Evolutionary conservation across 768 basidiomycete species (phyloP).

Genomic region (Udeniomyces megalosporus): DNA sequence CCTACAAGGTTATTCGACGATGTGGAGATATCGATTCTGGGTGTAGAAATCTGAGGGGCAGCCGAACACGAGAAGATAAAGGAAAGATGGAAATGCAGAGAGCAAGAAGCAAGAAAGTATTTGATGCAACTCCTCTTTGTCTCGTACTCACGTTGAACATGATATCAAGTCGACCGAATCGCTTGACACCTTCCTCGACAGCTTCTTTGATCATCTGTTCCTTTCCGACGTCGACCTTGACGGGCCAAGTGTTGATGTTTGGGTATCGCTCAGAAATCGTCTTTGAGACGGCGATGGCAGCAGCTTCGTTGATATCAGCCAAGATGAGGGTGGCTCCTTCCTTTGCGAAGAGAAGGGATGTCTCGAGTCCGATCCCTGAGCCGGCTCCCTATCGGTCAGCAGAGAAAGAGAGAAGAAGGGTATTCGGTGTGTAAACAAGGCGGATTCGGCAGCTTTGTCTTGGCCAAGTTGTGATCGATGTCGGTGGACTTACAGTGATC

Average conservation of each 20-base stretch:
- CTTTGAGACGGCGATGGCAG: constrained; percentile 50
- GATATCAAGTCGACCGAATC: constrained; percentile 86
- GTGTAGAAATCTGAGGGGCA: not conserved
- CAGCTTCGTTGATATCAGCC: constrained; percentile 60
- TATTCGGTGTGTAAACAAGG: too few relatives aligned
- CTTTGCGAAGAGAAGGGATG: constrained; percentile 80
- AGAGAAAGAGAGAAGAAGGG: not conserved
- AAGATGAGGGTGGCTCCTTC: constrained; percentile 86
- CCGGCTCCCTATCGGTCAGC: constrained; percentile 8
- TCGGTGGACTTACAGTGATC: constrained; percentile 13
- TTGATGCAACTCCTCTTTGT: too few relatives aligned
- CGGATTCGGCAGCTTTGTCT: too few relatives aligned
- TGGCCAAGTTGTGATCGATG: too few relatives aligned
- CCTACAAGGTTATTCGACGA: too few relatives aligned
- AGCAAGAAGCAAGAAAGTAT: too few relatives aligned
- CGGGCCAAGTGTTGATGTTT: constrained; percentile 43
- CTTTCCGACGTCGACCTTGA: constrained; percentile 73
- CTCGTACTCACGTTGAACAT: constrained; percentile 44
- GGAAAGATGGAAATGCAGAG: not conserved
- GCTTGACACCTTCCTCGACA: constrained; percentile 59
- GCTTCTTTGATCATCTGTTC: constrained; percentile 70
- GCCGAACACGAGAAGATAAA: not conserved
- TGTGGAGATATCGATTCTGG: too few relatives aligned
- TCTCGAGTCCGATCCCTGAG: constrained; percentile 80
- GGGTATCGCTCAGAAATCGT: constrained; percentile 52